Evolutionary conservation across 2,329 filamentous ascomycete genomes (phyloP).

Genomic region (Microdochium bolleyi): DNA sequence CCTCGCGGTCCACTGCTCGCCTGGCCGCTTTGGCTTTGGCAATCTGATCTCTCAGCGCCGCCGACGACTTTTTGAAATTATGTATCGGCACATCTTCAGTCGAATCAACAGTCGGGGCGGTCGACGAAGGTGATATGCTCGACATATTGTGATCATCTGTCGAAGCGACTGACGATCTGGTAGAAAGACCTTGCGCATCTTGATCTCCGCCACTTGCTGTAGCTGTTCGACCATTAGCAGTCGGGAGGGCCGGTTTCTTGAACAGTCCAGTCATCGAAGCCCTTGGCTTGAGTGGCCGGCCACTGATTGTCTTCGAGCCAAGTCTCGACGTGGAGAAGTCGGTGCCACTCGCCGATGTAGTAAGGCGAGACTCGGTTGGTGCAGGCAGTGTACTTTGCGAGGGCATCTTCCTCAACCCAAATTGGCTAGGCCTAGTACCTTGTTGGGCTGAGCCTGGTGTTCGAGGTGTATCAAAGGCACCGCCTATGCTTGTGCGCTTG

Average conservation of each 20-base stretch:
- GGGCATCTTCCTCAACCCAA: slow-evolving; percentile 19
- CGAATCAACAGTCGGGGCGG: slow-evolving; percentile 25
- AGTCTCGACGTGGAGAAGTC: slow-evolving; percentile 24
- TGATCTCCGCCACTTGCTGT: slow-evolving; percentile 14
- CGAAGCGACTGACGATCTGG: slow-evolving; percentile 27
- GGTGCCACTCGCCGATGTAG: slow-evolving; percentile 29
- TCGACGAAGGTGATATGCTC: slow-evolving; percentile 27
- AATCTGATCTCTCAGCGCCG: slow-evolving; percentile 80
- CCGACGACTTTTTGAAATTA: slow-evolving; percentile 58
- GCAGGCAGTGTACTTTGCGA: slow-evolving; percentile 23
- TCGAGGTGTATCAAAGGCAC: slow-evolving; percentile 25
- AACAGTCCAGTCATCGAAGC: slow-evolving; percentile 45
- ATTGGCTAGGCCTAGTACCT: slow-evolving; percentile 11
- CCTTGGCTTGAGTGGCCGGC: slow-evolving; percentile 38
- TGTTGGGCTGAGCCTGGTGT: slow-evolving; percentile 9
- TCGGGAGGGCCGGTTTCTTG: slow-evolving; percentile 44
- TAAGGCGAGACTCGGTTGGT: slow-evolving; percentile 18
- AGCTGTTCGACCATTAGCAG: slow-evolving; percentile 21
- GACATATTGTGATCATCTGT: slow-evolving; percentile 25
- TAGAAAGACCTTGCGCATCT: slow-evolving; percentile 29
- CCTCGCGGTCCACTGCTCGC: slow-evolving; percentile 39
- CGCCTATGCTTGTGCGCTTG: slow-evolving; percentile 22
- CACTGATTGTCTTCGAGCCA: slow-evolving; percentile 37
- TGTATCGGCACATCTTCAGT: slow-evolving; percentile 18
- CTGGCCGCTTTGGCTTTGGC: slow-evolving; percentile 84